Percentiles rank a stretch among this genome's conserved stretches.
These are phyloP conservation scores for Zancudomyces culisetae DNA, from an alignment of 371 early-diverging fungal genomes.

Conservation along the genomic window DNA sequence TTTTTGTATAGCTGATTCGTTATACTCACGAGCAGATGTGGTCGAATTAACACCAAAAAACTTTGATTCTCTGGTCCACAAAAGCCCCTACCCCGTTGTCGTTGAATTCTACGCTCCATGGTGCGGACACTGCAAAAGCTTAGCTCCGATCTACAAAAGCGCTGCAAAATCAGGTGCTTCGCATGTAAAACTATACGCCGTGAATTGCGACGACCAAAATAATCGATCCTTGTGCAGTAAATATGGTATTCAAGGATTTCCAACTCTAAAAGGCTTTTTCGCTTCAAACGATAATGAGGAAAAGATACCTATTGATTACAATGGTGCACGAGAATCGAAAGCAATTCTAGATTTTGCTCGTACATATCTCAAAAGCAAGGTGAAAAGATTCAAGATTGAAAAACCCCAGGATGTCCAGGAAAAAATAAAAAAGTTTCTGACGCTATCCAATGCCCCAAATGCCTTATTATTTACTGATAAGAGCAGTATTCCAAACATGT, in stretches of 20 bases:
- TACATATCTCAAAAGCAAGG: slow-evolving; percentile 29
- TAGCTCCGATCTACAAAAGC: slow-evolving; percentile 70
- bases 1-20: too few relatives aligned
- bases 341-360: slow-evolving; percentile 50
- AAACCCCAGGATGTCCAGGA: slow-evolving; percentile 10
- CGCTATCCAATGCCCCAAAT: slow-evolving; percentile 30
- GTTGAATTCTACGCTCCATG: too few relatives aligned
- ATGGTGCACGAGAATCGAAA: slow-evolving; percentile 58
- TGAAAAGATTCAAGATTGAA: slow-evolving; percentile 2
- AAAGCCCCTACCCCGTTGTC: too few relatives aligned
- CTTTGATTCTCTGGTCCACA: too few relatives aligned
- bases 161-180: slow-evolving; percentile 65
- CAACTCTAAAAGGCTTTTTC: slow-evolving; percentile 78
- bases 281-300: slow-evolving; percentile 30
- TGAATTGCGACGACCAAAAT: slow-evolving; percentile 71
- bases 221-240: slow-evolving; percentile 54
- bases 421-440: neutral
- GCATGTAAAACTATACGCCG: slow-evolving; percentile 59
- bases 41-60: too few relatives aligned
- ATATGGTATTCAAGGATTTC: slow-evolving; percentile 74
- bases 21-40: too few relatives aligned
- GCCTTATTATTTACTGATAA: slow-evolving; percentile 61
- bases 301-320: slow-evolving; percentile 54
- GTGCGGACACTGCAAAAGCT: too few relatives aligned
- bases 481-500: slow-evolving; percentile 45